Percentiles rank a stretch among this genome's conserved stretches.
Conservation (phyloP, 345 rosid species). For the Ricinus communis region DNA sequence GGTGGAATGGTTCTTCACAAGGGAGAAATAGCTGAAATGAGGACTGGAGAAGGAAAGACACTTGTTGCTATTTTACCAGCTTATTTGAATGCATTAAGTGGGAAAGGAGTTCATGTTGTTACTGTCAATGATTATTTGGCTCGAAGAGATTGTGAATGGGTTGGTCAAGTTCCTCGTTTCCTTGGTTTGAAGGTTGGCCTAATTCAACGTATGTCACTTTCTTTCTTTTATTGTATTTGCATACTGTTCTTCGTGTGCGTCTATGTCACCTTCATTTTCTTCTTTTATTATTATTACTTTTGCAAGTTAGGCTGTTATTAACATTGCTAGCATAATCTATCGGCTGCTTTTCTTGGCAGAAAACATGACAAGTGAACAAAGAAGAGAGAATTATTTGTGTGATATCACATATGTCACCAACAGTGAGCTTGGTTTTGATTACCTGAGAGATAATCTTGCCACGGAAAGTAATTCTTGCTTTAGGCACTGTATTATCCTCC, state of each 20-base stretch:
- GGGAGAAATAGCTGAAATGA: slow-evolving; percentile 98
- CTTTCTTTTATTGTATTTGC: slow-evolving; percentile 17
- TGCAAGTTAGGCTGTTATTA: slow-evolving; percentile 2
- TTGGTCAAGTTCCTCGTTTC: slow-evolving; percentile 97
- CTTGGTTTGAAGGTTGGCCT: slow-evolving; percentile 99
- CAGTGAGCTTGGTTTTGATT: slow-evolving; percentile 97
- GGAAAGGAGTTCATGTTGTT: slow-evolving; percentile 96
- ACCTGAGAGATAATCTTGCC: slow-evolving; percentile 97
- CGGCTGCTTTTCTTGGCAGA: slow-evolving; percentile 46
- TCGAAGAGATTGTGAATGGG: slow-evolving; percentile 98
- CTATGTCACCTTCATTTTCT: background rate
- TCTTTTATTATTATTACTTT: background rate
- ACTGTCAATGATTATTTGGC: slow-evolving; percentile 96
- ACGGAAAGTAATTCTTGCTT: slow-evolving; percentile 92
- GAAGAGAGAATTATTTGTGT: slow-evolving; percentile 87
- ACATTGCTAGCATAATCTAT: slow-evolving; percentile 1
- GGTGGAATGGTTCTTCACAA: slow-evolving; percentile 99
- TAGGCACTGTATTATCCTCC: slow-evolving; percentile 26
- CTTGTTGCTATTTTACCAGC: slow-evolving; percentile 97
- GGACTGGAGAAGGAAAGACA: slow-evolving; percentile 99
- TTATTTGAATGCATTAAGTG: slow-evolving; percentile 88
- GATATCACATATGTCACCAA: slow-evolving; percentile 95
- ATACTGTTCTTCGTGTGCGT: background rate
- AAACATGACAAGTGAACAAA: slow-evolving; percentile 89
- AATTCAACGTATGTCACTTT: slow-evolving; percentile 85